Base-by-base conservation (phyloP, 148 eudicot genomes). In the Rhododendron williamsianum region DNA sequence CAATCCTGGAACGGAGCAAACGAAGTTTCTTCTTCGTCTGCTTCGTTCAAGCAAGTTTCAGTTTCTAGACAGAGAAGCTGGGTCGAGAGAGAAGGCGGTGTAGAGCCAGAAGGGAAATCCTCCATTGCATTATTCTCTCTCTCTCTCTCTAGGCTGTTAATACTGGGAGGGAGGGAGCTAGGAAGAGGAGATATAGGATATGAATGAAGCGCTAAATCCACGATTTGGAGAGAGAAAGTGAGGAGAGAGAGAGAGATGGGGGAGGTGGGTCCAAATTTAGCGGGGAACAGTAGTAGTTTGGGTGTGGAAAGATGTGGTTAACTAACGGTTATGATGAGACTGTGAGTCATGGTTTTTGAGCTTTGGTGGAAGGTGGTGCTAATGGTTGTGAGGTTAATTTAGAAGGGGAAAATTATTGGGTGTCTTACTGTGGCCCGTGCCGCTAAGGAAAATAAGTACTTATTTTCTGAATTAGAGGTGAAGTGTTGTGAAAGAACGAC, bases 191-290 rank as follows among this genome's bases (percentile, higher is more conserved):
- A 81, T 81, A 56, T 81, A 81, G 83, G 83, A 36, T 56, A 56
- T 30, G 46, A 18, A 52, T 56, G 25, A 81, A 81, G 12, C 12
- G 67, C 83, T 81, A 56, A 81, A 81, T 81, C 45, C 69, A 33
- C 69, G 71, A 81, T 56, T 81, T 52, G 83, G 83, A 81, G 83
- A 81, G 83, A 81, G 69, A 81, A 3, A 27, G 35, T 12, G n/a
- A 8, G 27, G 23, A 2, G 63, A 2, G 83, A 7, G 69, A 18
- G 83, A 33, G 46, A 35, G 65, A 33, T 43, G 5, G 67, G 65
- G 1, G 65, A 56, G 6, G 25, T 63, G 41, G 27, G 72, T 46
- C 71, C 83, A 81, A 81, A 35, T 35, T 81, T 81, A 19, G 49
- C 72, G 82, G 71, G 71, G 82, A 33, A 16, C 2, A 51, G 16